Evolutionary conservation across 345 rosid species (phyloP), one percentile per base, ranked within the genome.

Genomic region (Mangifera indica): DNA sequence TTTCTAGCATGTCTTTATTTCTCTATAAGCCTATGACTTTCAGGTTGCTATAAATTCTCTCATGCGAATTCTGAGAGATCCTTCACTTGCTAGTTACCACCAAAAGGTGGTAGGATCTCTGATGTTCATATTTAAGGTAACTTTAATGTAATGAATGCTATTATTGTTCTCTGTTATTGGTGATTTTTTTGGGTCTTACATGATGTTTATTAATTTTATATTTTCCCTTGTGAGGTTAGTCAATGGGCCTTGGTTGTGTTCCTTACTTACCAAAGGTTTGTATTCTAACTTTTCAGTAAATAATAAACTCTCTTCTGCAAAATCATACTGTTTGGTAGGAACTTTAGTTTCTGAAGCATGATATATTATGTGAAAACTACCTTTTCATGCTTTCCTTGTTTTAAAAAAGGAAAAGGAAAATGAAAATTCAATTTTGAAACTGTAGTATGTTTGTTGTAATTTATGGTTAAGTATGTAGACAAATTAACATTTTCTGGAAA

Each of bases 1-100:
- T 61, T 67, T 52, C 60, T 78, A 46, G 69, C 76, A 60, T 71
- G 70, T 73, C 7, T 66, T 63, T 20, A 32, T 15, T 29, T 71
- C 32, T 64, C 65, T 26, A 34, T 14, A n/a, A 42, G 72, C 52
- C 49, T n/a, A 9, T 74, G 69, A 64, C 64, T 37, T 72, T 55
- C 85, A 95, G 99, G 99, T 93, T 81, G 99, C 99, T 49, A 87
- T 95, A 73, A 95, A 89, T 85, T 95, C 99, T 66, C 91, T 95
- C 61, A 91, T 92, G 98, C 90, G 98, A 74, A 93, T 92, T 84
- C 89, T 95, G 72, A 92, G 97, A 80, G 98, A 95, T 84, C 88
- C 98, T 65, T 95, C 98, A 20, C 96, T 95, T 76, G 87, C 89
- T 71, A 92, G 97, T 81, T 86, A 95, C 86, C 99, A 95, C 89